Conservation (phyloP, 2,329 filamentous ascomycete species). For the Alternaria sp. region DNA sequence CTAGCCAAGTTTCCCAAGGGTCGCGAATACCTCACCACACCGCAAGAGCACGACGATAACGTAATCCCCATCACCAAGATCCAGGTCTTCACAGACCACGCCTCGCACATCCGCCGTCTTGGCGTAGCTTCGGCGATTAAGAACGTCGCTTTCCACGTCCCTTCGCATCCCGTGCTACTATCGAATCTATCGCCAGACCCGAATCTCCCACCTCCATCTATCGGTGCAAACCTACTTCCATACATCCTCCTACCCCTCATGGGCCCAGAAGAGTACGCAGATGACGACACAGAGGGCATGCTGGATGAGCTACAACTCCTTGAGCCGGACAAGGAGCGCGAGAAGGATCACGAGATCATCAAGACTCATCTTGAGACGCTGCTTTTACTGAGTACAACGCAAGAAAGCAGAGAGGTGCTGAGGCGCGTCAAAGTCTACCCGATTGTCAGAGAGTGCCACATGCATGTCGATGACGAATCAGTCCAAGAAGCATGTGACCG, state of each 20-base stretch:
- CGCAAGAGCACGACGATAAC: conserved; percentile 75
- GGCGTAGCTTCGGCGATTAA: conserved; percentile 98
- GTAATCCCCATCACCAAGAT: conserved; percentile 91
- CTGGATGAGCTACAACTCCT: conserved; percentile 88
- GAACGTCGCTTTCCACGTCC: conserved; percentile 85
- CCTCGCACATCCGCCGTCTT: conserved; percentile 79
- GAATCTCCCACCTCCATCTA: conserved; percentile 55
- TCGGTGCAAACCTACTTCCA: conserved; percentile 80
- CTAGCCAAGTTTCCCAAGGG: conserved; percentile 79
- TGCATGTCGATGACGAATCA: conserved; percentile 75
- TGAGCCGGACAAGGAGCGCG: conserved; percentile 86
- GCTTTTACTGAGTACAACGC: conserved; percentile 79
- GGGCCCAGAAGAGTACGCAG: conserved; percentile 84
- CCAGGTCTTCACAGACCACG: conserved; percentile 91
- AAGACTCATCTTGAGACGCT: conserved; percentile 90
- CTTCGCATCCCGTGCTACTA: conserved; percentile 74
- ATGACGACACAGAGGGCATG: conserved; percentile 87
- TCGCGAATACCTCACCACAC: conserved; percentile 74
- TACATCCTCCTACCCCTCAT: conserved; percentile 89
- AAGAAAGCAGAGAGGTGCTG: conserved; percentile 75
- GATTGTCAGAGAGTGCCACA: conserved; percentile 84
- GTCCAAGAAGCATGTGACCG: conserved; percentile 87
- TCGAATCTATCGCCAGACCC: conserved; percentile 46
- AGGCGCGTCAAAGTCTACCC: conserved; percentile 84
- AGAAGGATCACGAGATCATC: conserved; percentile 76